Evolutionary conservation across 441 rosid genomes (phyloP), one percentile per base, ranked within the genome.

Genomic region (Melianthus villosus): DNA sequence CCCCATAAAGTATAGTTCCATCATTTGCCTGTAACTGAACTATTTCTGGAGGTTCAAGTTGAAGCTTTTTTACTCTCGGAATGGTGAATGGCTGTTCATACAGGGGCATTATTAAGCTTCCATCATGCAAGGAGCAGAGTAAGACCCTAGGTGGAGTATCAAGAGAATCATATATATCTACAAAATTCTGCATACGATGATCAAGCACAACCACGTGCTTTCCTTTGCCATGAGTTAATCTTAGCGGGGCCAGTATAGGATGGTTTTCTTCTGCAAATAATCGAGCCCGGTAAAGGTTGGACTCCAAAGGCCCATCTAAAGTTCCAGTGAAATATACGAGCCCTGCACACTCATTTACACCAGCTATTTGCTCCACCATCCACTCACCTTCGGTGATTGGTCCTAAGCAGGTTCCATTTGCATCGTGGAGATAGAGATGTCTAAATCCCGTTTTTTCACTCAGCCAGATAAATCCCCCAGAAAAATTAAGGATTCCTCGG

Each of bases 391-490:
- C 69, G 5, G 93, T 87, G 48, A 87, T 64, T 7, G 87, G 77
- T 42, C 85, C 87, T 28, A 80, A 53, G 71, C 81, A 80, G 32
- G 60, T 40, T 34, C 95, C 95, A 38, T 63, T 60, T 28, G 62
- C 65, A 48, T 78, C 82, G 46, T 83, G 73, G 44, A 87, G 67
- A 69, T 80, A 78, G 50, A 87, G 78, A 66, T 87, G 97, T 58
- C 83, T 71, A 48, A 60, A 87, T 55, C 97, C 92, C 0, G 83
- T 69, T 58, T 55, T 80, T 61, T 87, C 97, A 43, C 93, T 83
- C 1, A 94, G 91, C 95, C 95, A 87, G 44, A 83, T 76, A 62
- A 87, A 87, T 18, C 95, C 95, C 34, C 71, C 82, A 20, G 93
- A 68, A 48, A 46, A 57, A 43, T 60, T 59, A 12, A 56, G 31